Percentiles rank a stretch among this genome's conserved stretches.
Conservation (phyloP, 768 basidiomycete species). For the Mycena metata region DNA sequence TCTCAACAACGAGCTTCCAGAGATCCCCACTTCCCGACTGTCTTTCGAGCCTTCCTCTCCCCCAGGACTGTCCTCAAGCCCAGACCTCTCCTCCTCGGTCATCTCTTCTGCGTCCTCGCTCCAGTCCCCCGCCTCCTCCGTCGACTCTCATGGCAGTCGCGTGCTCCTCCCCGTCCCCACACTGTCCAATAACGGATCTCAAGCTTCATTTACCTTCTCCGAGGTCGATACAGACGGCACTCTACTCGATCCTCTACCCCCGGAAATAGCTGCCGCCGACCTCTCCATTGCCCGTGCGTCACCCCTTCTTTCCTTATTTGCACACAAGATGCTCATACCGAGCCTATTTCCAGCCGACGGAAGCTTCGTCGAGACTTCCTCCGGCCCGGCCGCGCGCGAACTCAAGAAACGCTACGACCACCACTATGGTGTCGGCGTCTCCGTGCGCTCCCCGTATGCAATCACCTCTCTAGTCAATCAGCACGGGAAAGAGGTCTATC, state of each 20-base stretch:
- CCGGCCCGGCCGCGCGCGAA: conserved; percentile 80
- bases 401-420: conserved; percentile 84
- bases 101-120: conserved; percentile 31
- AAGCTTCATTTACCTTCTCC: conserved; percentile 60
- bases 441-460: conserved; percentile 81
- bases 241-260: conserved; percentile 56
- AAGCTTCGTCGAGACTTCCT: conserved; percentile 85
- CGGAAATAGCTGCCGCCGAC: conserved; percentile 68
- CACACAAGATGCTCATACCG: conserved; percentile 29
- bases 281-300: conserved; percentile 71
- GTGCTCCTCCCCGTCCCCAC: conserved; percentile 61
- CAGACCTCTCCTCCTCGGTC: conserved; percentile 19
- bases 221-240: conserved; percentile 55
- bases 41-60: conserved; percentile 28
- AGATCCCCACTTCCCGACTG: conserved; percentile 25
- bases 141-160: conserved; percentile 42
- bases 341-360: conserved; percentile 66
- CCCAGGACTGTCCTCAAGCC: conserved; percentile 28
- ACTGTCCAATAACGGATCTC: conserved; percentile 53
- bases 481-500: conserved; percentile 82
- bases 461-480: conserved; percentile 89
- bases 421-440: conserved; percentile 72
- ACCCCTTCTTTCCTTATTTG: conserved; percentile 22
- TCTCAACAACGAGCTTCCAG: conserved; percentile 26
- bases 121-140: conserved; percentile 32